Base-by-base conservation (phyloP, 495 filamentous ascomycete genomes). In the Melanomma pulvis-pyrius region DNA sequence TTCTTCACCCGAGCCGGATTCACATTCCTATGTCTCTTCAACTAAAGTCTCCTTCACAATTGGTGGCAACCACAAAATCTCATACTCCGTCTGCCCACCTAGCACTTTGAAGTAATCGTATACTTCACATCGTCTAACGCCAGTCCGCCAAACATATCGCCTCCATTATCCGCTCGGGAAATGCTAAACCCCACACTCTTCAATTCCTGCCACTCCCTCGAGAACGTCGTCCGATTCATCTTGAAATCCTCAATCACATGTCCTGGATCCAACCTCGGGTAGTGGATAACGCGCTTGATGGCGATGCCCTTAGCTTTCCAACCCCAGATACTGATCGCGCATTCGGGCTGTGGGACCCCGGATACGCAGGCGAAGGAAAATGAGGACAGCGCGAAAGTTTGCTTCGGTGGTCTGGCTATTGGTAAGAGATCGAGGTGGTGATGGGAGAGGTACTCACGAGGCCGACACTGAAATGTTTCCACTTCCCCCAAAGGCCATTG, bases 401-500 rank as follows among this genome's bases (percentile, higher is more conserved):
- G 26, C 30, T 61, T 67, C 5, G 53, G 44, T n/a, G 53, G 54
- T 19, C 63, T 65, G 30, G 9, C 17, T 3, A 21, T 1, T 1
- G 24, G 15, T 49, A 29, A 44, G 21, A 26, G 4, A 28, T 54
- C 19, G 13, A 32, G n/a, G n/a, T n/a, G n/a, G 12, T 12, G 7
- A 0, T 0, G 9, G 19, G 12, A 8, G 4, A 34, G 22, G 21
- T 2, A 47, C 47, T 48, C n/a, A 65, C 54, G 48, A 41, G 21
- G n/a, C 41, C 1, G 58, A 36, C 1, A 49, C 50, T 1, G 65
- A 57, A 13, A 68, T 57, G 30, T 68, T 68, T 13, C 65, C 65
- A 41, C 66, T 69, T 44, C 66, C 66, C 1, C 66, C 66, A 44
- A 69, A 69, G 17, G 66, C 66, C 66, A 69, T 69, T 1, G 66